Evolutionary conservation across 768 basidiomycete genomes (phyloP).

Genomic region (Suillus subaureus): DNA sequence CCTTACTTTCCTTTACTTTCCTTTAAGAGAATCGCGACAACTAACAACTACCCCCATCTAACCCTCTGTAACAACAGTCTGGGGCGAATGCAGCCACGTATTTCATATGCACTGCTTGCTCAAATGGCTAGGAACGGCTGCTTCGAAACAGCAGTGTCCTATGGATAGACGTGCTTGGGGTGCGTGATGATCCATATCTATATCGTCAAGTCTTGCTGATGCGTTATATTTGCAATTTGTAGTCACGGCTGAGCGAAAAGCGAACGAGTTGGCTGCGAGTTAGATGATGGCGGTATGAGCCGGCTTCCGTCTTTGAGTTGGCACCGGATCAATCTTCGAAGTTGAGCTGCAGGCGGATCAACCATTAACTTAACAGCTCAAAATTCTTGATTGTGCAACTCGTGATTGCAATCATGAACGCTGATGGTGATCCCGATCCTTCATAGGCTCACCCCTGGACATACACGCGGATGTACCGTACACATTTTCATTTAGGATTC

Average conservation of each 20-base stretch:
- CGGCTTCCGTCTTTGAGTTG: not conserved
- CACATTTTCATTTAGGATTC: not conserved
- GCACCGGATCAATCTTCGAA: not conserved
- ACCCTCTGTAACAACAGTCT: constrained; percentile 54
- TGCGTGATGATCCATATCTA: constrained; percentile 38
- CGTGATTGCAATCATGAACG: not conserved
- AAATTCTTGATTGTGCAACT: not conserved
- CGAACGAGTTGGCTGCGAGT: constrained; percentile 24
- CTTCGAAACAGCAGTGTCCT: constrained; percentile 96
- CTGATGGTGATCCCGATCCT: not conserved
- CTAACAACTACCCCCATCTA: not conserved
- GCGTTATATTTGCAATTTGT: not conserved
- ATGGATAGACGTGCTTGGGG: constrained; percentile 96
- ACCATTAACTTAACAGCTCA: not conserved
- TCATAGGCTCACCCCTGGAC: not conserved
- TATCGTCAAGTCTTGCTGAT: not conserved
- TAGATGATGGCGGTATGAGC: not conserved
- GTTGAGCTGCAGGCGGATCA: not conserved
- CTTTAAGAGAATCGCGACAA: not conserved
- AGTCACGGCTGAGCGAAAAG: constrained; percentile 60
- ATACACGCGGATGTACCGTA: not conserved
- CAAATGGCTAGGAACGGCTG: constrained; percentile 91
- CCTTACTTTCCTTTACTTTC: not conserved
- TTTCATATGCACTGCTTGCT: constrained; percentile 99
- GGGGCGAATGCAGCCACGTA: constrained; percentile 96